A percentile compares a stretch with the other conserved stretches of the same genome.
Conservation (phyloP, 306 rosid genomes). For the Adenanthera pavonina region DNA sequence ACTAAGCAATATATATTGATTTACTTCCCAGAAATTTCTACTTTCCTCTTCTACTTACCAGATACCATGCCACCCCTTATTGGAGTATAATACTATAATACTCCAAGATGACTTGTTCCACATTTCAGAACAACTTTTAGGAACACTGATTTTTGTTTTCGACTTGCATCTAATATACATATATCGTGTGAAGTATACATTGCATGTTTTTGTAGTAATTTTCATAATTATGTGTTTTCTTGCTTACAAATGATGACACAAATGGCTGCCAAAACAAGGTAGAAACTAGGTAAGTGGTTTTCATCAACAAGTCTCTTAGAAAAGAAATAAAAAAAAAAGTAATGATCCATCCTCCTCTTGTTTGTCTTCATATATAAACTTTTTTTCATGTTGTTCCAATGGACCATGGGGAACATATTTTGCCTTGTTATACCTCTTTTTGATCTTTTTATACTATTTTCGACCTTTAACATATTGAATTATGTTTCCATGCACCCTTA, state of each 20-base stretch:
- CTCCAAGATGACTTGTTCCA: background rate
- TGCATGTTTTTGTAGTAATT: background rate
- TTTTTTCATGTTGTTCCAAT: constrained; percentile 14
- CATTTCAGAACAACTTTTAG: constrained; percentile 33
- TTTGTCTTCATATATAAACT: background rate
- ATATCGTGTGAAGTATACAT: background rate
- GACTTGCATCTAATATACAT: background rate
- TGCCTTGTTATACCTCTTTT: too few species aligned
- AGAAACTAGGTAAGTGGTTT: constrained; percentile 15
- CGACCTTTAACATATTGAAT: too few species aligned
- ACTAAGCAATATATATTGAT: too few species aligned
- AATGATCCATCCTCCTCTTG: constrained; percentile 12
- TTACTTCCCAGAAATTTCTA: too few species aligned
- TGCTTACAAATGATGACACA: background rate
- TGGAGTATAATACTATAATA: too few species aligned
- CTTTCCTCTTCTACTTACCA: too few species aligned
- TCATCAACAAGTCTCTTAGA: background rate
- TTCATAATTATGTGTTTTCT: background rate
- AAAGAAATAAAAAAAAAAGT: background rate
- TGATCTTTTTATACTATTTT: too few species aligned
- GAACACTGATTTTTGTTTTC: constrained; percentile 17
- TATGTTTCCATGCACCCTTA: too few species aligned
- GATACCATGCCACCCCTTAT: too few species aligned
- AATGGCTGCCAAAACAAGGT: background rate
- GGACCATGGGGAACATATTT: constrained; percentile 32